Percentiles rank a stretch among this genome's conserved stretches.
These are phyloP conservation scores for Rauvolfia tetraphylla DNA, from an alignment of 257 asterid genomes.

Conservation along the genomic window DNA sequence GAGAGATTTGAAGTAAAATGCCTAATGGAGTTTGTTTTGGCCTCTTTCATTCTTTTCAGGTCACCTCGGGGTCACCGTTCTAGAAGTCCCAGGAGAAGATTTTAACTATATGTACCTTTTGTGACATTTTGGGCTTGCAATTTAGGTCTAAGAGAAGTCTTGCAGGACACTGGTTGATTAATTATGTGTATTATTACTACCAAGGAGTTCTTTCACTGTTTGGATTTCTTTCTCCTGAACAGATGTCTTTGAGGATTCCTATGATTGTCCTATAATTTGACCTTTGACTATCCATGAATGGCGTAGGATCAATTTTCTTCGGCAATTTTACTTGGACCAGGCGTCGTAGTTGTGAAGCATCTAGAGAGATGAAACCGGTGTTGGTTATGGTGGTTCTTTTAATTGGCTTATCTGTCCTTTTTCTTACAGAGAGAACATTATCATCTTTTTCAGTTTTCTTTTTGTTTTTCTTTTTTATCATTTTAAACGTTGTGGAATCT, in stretches of 20 bases:
- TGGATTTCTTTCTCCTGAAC: not conserved
- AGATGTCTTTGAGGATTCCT: not conserved
- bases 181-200: not conserved
- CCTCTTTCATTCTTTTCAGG: slow-evolving; percentile 36
- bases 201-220: not conserved
- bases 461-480: too few relatives aligned
- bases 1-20: not conserved
- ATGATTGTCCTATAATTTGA: not conserved
- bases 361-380: not conserved
- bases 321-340: not conserved
- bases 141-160: not conserved
- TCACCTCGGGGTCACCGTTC: slow-evolving; percentile 88
- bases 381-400: not conserved
- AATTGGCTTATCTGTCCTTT: not conserved
- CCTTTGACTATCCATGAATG: not conserved
- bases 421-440: not conserved
- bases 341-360: not conserved
- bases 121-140: slow-evolving; percentile 8
- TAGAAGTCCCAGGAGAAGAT: slow-evolving; percentile 89
- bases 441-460: not conserved
- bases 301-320: not conserved
- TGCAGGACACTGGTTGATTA: not conserved
- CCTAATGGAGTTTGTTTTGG: not conserved
- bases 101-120: slow-evolving; percentile 25
- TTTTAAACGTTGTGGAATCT: too few relatives aligned